Base-by-base conservation (phyloP, 2,329 filamentous ascomycete species). In the Leptographium wingfieldii region DNA sequence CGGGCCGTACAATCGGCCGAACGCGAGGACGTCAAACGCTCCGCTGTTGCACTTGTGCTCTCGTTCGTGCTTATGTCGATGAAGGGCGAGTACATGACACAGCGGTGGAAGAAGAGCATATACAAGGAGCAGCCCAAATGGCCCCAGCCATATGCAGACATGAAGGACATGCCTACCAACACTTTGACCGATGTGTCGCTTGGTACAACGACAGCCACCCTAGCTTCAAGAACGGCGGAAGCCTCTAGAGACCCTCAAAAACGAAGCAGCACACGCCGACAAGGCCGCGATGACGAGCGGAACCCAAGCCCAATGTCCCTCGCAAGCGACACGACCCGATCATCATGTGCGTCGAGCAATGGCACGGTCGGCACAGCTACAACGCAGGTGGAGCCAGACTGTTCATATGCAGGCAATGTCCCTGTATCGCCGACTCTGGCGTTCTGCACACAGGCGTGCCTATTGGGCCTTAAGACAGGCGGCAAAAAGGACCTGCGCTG, bases 391-490 rank as follows among this genome's bases (percentile, higher is more conserved):
- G 54, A 19, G 5, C 40, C 27, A 19, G 16, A 10, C 5, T 60
- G 58, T 54, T 22, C 54, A 19, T 35, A 33, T 22, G 31, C 58
- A 5, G 33, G 40, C 33, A n/a, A 60, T 16, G 54, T 52, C 46
- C 55, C 56, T 27, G 25, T 54, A 19, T 43, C 38, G n/a, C 58
- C 55, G 3, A 27, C 35, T 29, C 58, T 58, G 2, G 40, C 43
- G 6, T 60, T 55, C 19, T 60, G 59, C 55, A 55, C 59, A 6
- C 59, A 60, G n/a, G 54, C 54, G 5, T 56, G 60, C 22, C 54
- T 61, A 2, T 25, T n/a, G 7, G 48, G 54, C 19, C 60, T 61
- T 0, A 14, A 29, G 35, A 51, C 27, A 5, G 60, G 54, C 10
- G 53, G 25, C 2, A 11, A 16, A 6, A 29, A 53, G 12, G 60